phyloP scores from a whole-genome alignment of 1,284 basidiomycete genomes.

The Ganoderma leucocontextum region DNA sequence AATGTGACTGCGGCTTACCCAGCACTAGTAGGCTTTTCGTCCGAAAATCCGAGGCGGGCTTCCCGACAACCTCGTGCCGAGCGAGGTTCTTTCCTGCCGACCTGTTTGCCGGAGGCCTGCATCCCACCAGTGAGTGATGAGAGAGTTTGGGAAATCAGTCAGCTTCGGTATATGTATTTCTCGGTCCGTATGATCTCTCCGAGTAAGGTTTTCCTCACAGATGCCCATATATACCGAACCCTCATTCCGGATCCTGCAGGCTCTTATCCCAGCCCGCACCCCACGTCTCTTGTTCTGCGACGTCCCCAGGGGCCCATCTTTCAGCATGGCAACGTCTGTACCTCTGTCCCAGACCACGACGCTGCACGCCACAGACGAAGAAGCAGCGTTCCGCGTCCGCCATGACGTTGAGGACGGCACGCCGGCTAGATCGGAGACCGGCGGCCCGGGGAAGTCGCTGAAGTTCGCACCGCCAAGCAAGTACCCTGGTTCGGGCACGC shows the following conservation, averaged over 20 bases:
- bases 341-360: constrained; percentile 31
- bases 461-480: constrained; percentile 17
- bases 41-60: background rate
- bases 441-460: background rate
- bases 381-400: constrained; percentile 6
- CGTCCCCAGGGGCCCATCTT: background rate
- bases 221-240: background rate
- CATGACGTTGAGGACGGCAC: background rate
- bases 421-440: background rate
- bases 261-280: background rate
- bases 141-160: background rate
- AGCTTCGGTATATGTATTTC: background rate
- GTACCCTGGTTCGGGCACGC: constrained; percentile 54
- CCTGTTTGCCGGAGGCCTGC: background rate
- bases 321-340: constrained; percentile 17
- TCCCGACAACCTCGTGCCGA: background rate
- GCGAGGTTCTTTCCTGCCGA: background rate
- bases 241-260: background rate
- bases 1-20: background rate
- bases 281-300: background rate
- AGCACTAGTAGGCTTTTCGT: background rate
- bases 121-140: background rate
- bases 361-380: constrained; percentile 27
- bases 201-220: background rate
- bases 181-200: background rate